phyloP scores from a whole-genome alignment of 371 early-diverging fungal species.

The Dichotomocladium elegans region DNA sequence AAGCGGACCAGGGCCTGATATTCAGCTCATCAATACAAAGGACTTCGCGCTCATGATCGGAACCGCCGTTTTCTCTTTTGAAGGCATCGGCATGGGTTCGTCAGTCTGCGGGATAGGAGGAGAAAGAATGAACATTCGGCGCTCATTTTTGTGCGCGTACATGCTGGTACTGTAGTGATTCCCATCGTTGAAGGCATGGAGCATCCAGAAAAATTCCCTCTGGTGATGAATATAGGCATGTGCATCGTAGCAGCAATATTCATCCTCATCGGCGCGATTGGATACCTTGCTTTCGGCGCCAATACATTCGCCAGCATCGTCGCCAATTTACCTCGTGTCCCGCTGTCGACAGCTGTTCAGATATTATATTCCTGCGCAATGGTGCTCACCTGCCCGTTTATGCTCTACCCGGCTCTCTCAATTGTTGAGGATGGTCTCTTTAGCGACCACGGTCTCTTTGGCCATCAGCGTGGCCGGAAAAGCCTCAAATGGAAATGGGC shows the following conservation, averaged over 20 bases:
- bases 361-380: slow-evolving; percentile 75
- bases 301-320: slow-evolving; percentile 68
- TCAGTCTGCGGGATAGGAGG: background rate
- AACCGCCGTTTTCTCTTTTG: slow-evolving; percentile 87
- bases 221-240: slow-evolving; percentile 58
- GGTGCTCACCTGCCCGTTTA: slow-evolving; percentile 73
- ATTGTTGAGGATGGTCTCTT: slow-evolving; percentile 63
- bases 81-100: slow-evolving; percentile 61
- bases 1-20: slow-evolving; percentile 51
- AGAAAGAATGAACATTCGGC: too few relatives aligned
- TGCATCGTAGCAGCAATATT: slow-evolving; percentile 57
- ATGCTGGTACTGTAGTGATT: slow-evolving; percentile 37
- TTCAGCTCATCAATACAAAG: slow-evolving; percentile 39
- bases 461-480: slow-evolving; percentile 25
- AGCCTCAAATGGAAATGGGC: slow-evolving; percentile 52
- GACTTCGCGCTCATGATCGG: slow-evolving; percentile 75
- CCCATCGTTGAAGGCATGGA: slow-evolving; percentile 65
- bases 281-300: slow-evolving; percentile 74
- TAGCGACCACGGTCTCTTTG: slow-evolving; percentile 29
- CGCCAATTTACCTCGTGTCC: slow-evolving; percentile 57
- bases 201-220: slow-evolving; percentile 57
- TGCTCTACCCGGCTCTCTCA: slow-evolving; percentile 69
- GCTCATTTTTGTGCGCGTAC: too few relatives aligned
- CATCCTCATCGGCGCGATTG: slow-evolving; percentile 62
- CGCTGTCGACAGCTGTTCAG: slow-evolving; percentile 55